Evolutionary conservation across 1,284 basidiomycete species (phyloP), one percentile per base, ranked within the genome.

Genomic region (Trichosporon faecale): DNA sequence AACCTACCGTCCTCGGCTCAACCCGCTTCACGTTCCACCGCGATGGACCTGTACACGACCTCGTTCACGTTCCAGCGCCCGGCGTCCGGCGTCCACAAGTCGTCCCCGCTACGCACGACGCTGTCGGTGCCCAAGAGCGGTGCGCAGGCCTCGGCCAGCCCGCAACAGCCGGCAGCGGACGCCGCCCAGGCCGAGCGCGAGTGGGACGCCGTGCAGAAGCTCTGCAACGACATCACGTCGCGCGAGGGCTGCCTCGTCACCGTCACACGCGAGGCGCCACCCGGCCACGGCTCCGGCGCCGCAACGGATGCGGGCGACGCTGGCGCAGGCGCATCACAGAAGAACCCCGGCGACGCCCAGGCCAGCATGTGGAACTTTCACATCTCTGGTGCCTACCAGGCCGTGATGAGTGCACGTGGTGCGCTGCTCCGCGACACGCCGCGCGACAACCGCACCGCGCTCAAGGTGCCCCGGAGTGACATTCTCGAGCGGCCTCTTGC

Each of bases 1-100:
- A 44, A 44, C 40, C 44, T 40, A 12, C 37, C 33, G 23, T 35
- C n/a, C 23, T 12, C 25, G 35, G 64, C 21, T 23, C 70, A 84
- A 79, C 80, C 49, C 21, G 49, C 55, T 27, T 27, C 52, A 14
- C 55, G 29, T 52, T 27, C 52, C 52, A 25, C 29, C 23, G 21
- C 64, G 46, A 94, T 95, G 94, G 94, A 95, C 83, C 89, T 94
- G 81, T 95, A 95, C 88, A 92, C 93, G 68, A 93, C 92, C 76
- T 92, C 93, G 14, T 82, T 82, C 76, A 78, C 78, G 77, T 85
- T 84, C 82, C 70, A 74, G 57, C 70, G 69, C 31, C 37, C 68
- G 46, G 33, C 70, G 60, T 67, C 70, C 7, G 49, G 66, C 55
- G 64, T 64, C 12, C 72, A 69, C 66, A 55, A 67, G 52, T 44